phyloP scores from a whole-genome alignment of 495 filamentous ascomycete species.

The Hapsidospora chrysogenum region DNA sequence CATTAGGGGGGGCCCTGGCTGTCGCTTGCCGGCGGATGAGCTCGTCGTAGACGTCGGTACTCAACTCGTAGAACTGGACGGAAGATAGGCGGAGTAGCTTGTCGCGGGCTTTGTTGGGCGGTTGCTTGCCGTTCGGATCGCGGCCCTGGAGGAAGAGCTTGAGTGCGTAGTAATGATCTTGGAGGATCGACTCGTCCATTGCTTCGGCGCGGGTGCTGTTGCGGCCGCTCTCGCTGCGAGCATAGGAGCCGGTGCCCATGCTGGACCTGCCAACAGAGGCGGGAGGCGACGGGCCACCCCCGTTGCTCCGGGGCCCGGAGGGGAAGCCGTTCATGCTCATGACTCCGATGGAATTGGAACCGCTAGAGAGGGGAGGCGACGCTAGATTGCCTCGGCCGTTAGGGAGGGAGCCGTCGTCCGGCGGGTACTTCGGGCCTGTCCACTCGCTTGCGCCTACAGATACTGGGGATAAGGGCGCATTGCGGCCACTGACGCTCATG shows the following conservation, averaged over 20 bases:
- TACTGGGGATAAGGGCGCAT: constrained; percentile 64
- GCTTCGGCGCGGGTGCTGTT: constrained; percentile 22
- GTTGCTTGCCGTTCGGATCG: constrained; percentile 56
- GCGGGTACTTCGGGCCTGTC: constrained; percentile 61
- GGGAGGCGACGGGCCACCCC: constrained; percentile 62
- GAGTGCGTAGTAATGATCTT: constrained; percentile 68
- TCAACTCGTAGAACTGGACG: constrained; percentile 91
- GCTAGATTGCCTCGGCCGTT: constrained; percentile 46
- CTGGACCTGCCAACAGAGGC: constrained; percentile 69
- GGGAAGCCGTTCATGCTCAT: constrained; percentile 36
- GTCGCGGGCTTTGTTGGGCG: constrained; percentile 76
- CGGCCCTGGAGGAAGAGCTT: constrained; percentile 60
- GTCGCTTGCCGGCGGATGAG: constrained; percentile 64
- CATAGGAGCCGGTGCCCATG: constrained; percentile 47
- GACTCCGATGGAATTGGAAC: constrained; percentile 29
- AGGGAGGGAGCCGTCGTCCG: constrained; percentile 34
- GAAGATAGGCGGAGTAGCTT: constrained; percentile 78
- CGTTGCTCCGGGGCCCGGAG: constrained; percentile 26
- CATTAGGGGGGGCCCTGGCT: constrained; percentile 32
- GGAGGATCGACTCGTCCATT: constrained; percentile 30
- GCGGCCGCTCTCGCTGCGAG: constrained; percentile 43
- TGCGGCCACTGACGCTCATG: constrained; percentile 24
- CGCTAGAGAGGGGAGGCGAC: constrained; percentile 54
- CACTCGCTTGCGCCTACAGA: constrained; percentile 75
- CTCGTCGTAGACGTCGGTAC: constrained; percentile 95